These are phyloP conservation scores for Xylariaceae sp. DNA, from an alignment of 2,329 filamentous ascomycete species.

Conservation along the genomic window DNA sequence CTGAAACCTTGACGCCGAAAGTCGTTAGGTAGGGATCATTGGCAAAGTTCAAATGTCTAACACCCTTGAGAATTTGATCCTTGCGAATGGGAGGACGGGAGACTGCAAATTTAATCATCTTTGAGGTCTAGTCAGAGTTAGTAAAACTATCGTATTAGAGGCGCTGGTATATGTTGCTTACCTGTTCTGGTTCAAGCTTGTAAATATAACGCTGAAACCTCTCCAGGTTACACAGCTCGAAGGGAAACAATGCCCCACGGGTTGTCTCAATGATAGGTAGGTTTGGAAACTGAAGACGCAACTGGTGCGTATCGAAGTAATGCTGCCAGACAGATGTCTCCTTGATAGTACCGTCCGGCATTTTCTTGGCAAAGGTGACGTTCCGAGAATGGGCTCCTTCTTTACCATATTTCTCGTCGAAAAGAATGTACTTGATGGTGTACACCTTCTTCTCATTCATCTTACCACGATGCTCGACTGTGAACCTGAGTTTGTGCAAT, in stretches of 20 bases:
- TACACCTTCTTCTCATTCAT: slow-evolving; percentile 54
- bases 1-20: slow-evolving; percentile 75
- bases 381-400: slow-evolving; percentile 57
- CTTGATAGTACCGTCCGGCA: slow-evolving; percentile 46
- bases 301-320: slow-evolving; percentile 61
- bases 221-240: slow-evolving; percentile 63
- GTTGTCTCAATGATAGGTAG: slow-evolving; percentile 65
- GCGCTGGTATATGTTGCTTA: slow-evolving; percentile 32
- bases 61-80: slow-evolving; percentile 69
- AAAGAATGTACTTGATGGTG: slow-evolving; percentile 58
- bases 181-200: slow-evolving; percentile 64
- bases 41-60: slow-evolving; percentile 70
- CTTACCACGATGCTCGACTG: slow-evolving; percentile 59
- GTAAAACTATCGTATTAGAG: neutral
- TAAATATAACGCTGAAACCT: slow-evolving; percentile 65
- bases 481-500: slow-evolving; percentile 62
- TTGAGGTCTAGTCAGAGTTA: slow-evolving; percentile 63
- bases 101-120: slow-evolving; percentile 95
- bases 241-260: slow-evolving; percentile 61
- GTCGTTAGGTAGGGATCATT: slow-evolving; percentile 72
- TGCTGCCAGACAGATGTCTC: slow-evolving; percentile 58
- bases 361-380: slow-evolving; percentile 60
- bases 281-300: slow-evolving; percentile 51
- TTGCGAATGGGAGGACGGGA: slow-evolving; percentile 74
- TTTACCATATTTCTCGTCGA: slow-evolving; percentile 48